Percentiles rank a stretch among this genome's conserved stretches.
Evolutionary conservation across 2,329 filamentous ascomycete genomes (phyloP).

Genomic region (Apiospora sp.): DNA sequence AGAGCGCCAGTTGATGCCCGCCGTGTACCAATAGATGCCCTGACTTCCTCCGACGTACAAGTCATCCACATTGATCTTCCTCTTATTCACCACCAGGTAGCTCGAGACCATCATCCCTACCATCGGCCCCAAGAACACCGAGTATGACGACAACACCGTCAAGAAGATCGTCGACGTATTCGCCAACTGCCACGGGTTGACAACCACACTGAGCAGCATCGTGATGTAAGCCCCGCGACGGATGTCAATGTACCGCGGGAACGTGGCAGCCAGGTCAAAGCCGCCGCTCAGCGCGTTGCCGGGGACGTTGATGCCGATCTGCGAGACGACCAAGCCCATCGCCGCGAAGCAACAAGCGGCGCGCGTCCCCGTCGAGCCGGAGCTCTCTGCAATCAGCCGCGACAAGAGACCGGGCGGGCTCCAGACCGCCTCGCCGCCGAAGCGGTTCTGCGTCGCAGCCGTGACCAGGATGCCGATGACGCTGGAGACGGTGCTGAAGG

Average conservation of each 20-base stretch:
- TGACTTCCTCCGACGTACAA: conserved; percentile 42
- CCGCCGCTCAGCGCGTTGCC: conserved; percentile 51
- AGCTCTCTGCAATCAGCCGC: conserved; percentile 41
- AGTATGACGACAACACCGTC: conserved; percentile 50
- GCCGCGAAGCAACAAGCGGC: conserved; percentile 51
- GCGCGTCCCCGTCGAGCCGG: conserved; percentile 45
- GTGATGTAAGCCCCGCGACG: conserved; percentile 48
- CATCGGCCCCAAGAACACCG: conserved; percentile 51
- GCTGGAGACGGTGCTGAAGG: conserved; percentile 47
- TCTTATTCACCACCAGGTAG: conserved; percentile 50
- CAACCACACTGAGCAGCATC: conserved; percentile 31
- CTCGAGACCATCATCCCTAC: conserved; percentile 51
- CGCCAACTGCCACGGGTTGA: conserved; percentile 36
- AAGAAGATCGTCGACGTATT: conserved; percentile 47
- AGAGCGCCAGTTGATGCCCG: conserved; percentile 51
- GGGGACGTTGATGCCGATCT: conserved; percentile 53
- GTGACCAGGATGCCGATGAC: conserved; percentile 50
- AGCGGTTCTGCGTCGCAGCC: conserved; percentile 38
- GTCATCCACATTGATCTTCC: conserved; percentile 45
- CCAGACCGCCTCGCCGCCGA: conserved; percentile 35
- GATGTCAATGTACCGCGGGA: conserved; percentile 49
- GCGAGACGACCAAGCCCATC: conserved; percentile 50
- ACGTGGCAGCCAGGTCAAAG: conserved; percentile 47
- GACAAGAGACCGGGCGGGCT: conserved; percentile 45
- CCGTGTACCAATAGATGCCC: conserved; percentile 50